These are phyloP conservation scores for Stylonectria norvegica DNA, from an alignment of 2,329 filamentous ascomycete genomes.

Conservation along the genomic window DNA sequence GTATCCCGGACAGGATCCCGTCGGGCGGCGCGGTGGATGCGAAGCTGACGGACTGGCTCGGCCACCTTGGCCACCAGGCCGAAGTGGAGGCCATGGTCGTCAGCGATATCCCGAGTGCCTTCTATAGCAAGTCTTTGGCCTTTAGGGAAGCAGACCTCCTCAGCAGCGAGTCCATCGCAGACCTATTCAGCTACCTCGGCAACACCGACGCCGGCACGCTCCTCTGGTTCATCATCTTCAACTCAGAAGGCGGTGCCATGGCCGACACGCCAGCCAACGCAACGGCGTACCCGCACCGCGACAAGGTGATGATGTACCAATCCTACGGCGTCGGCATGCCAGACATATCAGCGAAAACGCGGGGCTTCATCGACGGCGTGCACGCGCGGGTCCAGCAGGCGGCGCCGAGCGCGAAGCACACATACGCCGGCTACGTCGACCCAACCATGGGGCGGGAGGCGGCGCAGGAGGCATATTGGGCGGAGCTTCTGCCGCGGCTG, in stretches of 20 bases:
- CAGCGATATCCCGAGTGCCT: conserved; percentile 46
- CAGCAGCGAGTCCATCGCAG: conserved; percentile 40
- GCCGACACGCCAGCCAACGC: conserved; percentile 52
- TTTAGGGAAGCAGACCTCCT: conserved; percentile 50
- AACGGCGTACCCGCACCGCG: conserved; percentile 61
- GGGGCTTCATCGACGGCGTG: conserved; percentile 50
- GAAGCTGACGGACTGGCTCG: conserved; percentile 61
- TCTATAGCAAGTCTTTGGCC: conserved; percentile 57
- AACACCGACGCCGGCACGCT: conserved; percentile 46
- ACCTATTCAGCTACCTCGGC: conserved; percentile 54
- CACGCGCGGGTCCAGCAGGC: conserved; percentile 39
- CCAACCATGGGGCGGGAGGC: conserved; percentile 39
- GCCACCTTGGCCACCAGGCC: conserved; percentile 50
- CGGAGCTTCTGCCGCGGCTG: conserved; percentile 46
- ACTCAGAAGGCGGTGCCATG: conserved; percentile 58
- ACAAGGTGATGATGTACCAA: conserved; percentile 62
- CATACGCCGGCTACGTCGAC: conserved; percentile 64
- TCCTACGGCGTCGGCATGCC: conserved; percentile 55
- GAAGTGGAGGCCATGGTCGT: conserved; percentile 47
- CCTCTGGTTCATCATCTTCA: conserved; percentile 61
- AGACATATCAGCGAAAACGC: conserved; percentile 43
- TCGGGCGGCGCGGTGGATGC: conserved; percentile 38
- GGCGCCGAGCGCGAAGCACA: conserved; percentile 38
- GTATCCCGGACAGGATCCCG: conserved; percentile 48
- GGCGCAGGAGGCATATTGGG: conserved; percentile 54